Conservation (phyloP, 148 eudicot species). For the Diospyros lotus region DNA sequence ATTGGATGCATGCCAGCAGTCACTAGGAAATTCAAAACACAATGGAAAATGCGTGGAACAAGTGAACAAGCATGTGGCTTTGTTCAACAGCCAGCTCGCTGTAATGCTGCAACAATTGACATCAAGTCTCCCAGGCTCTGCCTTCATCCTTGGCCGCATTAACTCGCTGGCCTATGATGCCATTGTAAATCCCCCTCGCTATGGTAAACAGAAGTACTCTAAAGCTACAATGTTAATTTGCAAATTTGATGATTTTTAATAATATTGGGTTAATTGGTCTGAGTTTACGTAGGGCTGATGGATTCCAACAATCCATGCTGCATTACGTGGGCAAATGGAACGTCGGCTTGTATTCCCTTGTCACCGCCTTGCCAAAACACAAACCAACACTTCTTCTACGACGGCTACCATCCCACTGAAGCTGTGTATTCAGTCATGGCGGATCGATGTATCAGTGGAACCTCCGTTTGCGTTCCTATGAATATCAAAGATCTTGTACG, state of each 20-base stretch:
- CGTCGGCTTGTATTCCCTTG: constrained; percentile 34
- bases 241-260: neutral
- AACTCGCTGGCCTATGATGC: constrained; percentile 52
- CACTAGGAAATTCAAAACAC: constrained; percentile 18
- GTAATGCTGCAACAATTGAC: constrained; percentile 37
- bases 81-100: constrained; percentile 42
- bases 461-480: constrained; percentile 22
- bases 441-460: constrained; percentile 25
- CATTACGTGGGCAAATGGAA: constrained; percentile 34
- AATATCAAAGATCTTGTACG: constrained; percentile 25
- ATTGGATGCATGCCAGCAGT: constrained; percentile 61
- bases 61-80: constrained; percentile 27
- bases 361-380: constrained; percentile 30
- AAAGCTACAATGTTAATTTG: neutral
- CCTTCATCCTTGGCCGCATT: constrained; percentile 40
- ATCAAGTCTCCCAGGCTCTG: constrained; percentile 37
- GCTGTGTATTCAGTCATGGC: constrained; percentile 26
- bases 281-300: constrained; percentile 31
- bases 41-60: constrained; percentile 43
- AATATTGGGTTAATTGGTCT: neutral
- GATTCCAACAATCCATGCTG: constrained; percentile 50
- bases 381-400: constrained; percentile 44
- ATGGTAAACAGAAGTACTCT: constrained; percentile 31
- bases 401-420: constrained; percentile 55
- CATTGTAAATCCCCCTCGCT: constrained; percentile 35